phyloP scores from a whole-genome alignment of 805 yeast species.

The Metschnikowia arizonensis region DNA sequence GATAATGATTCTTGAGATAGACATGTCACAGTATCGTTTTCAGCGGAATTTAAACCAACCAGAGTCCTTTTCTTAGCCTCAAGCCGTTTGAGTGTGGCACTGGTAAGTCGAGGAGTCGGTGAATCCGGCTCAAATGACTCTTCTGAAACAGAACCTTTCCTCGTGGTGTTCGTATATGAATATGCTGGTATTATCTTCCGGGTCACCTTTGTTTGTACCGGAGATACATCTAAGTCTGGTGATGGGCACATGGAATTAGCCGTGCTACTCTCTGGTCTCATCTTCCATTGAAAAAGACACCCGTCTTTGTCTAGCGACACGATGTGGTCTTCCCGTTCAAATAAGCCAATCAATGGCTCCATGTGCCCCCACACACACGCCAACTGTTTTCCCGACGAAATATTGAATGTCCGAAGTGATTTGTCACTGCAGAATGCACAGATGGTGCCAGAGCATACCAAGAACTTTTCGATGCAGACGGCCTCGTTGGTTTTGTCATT shows the following conservation, averaged over 20 bases:
- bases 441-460: slow-evolving; percentile 28
- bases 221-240: background rate
- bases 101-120: slow-evolving; percentile 25
- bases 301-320: slow-evolving; percentile 51
- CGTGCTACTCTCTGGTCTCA: background rate
- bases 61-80: slow-evolving; percentile 24
- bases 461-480: slow-evolving; percentile 43
- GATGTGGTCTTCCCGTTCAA: slow-evolving; percentile 24
- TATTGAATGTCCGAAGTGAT: slow-evolving; percentile 49
- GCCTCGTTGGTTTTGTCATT: slow-evolving; percentile 39
- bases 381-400: slow-evolving; percentile 42
- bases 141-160: background rate
- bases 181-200: background rate
- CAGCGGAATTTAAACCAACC: background rate
- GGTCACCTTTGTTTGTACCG: background rate
- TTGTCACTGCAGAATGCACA: slow-evolving; percentile 52
- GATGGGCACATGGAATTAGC: background rate
- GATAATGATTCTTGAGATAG: background rate
- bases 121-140: slow-evolving; percentile 8
- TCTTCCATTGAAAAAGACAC: slow-evolving; percentile 49
- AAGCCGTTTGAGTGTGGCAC: slow-evolving; percentile 33
- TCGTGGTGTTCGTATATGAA: background rate
- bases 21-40: background rate
- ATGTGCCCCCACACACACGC: slow-evolving; percentile 54
- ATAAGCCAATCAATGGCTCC: slow-evolving; percentile 45